phyloP scores from a whole-genome alignment of 148 eudicot genomes.

The Spergularia marina region DNA sequence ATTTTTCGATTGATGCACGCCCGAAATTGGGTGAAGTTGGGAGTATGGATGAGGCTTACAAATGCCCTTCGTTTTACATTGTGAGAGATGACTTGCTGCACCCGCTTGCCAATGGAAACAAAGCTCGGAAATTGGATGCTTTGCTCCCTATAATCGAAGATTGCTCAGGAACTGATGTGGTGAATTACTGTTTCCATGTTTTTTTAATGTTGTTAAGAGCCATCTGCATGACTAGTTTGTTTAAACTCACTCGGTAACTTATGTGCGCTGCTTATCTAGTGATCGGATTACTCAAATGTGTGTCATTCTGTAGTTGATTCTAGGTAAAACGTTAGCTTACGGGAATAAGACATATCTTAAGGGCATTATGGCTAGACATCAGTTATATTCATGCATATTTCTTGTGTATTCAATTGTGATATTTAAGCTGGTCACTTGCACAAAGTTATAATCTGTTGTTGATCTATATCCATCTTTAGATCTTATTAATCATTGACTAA shows the following conservation, averaged over 20 bases:
- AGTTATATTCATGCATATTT: not conserved
- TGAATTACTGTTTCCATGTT: conserved; percentile 29
- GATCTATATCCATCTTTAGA: not conserved
- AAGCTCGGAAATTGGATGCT: conserved; percentile 89
- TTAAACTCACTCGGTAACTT: too few relatives aligned
- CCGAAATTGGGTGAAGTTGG: conserved; percentile 59
- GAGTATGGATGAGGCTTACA: conserved; percentile 22
- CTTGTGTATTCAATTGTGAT: not conserved
- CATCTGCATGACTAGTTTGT: not conserved
- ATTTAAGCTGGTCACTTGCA: not conserved
- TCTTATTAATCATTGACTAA: not conserved
- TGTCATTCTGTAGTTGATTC: not conserved
- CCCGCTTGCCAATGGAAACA: conserved; percentile 90
- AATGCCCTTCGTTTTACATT: conserved; percentile 59
- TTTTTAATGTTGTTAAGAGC: not conserved
- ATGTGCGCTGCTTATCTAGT: not conserved
- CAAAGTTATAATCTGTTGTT: not conserved
- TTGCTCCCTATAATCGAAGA: conserved; percentile 80
- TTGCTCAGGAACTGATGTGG: conserved; percentile 82
- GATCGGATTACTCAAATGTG: not conserved
- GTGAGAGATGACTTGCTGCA: conserved; percentile 94
- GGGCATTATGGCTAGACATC: not conserved
- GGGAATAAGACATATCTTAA: not conserved
- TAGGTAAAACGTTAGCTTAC: not conserved
- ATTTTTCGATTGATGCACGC: conserved; percentile 45